Evolutionary conservation across 352 stramenopile genomes (phyloP), one percentile per base, ranked within the genome.

Genomic region (Albugo candida): DNA sequence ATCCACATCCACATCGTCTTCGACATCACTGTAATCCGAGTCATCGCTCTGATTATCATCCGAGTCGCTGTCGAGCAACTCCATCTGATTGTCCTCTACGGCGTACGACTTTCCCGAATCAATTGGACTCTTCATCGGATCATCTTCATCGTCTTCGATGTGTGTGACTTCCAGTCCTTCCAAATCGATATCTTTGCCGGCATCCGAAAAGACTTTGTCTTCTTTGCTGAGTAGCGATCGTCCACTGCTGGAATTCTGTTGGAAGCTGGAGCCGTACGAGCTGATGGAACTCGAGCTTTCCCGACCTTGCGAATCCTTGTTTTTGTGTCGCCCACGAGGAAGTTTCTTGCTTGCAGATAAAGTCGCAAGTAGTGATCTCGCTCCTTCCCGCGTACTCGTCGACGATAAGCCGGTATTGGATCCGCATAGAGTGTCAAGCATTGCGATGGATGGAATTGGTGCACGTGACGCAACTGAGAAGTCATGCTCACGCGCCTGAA

Each of bases 1-100:
- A 31, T 92, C 73, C 2, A 92, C 70, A 45, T 92, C 79, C n/a
- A 92, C 79, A 49, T 92, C 76, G 36, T 45, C 65, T 48, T 87
- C 71, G 2, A 84, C 79, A 45, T 92, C 79, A 16, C 71, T 86
- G 54, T 92, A 89, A 52, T 75, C 65, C 1, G 73, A 88, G 11
- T 67, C 75, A n/a, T 63, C 60, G 42, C 50, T 51, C 18, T 76
- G 63, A 24, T 60, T 74, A 24, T 57, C 70, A 17, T 73, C 65
- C 38, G 39, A 20, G 18, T 24, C 39, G 39, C 18, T 24, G 20
- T 11, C 19, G 19, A 36, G 45, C 6, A 14, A 45, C 5, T 50
- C 45, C 31, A 40, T 39, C 14, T 47, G 49, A 18, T 55, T 51
- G 1, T 50, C 14, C 37, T 48, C 19, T 4, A 16, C 27, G 1